Conservation (phyloP, 495 filamentous ascomycete species). For the Aspergillus bridgeri region DNA sequence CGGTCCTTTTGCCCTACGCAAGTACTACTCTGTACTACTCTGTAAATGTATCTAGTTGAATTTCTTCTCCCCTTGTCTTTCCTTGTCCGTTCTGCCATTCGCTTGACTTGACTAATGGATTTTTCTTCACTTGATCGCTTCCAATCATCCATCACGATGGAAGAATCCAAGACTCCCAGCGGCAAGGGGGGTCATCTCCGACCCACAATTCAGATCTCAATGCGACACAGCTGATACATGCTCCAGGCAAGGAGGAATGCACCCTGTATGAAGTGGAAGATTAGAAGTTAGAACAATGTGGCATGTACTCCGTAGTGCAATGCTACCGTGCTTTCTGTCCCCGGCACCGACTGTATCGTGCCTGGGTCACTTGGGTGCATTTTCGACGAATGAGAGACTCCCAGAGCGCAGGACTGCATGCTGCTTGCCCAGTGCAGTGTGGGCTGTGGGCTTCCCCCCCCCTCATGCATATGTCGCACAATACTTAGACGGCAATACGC, state of each 20-base stretch:
- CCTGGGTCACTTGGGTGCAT: neutral
- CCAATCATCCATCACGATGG: too few relatives aligned
- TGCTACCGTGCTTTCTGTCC: neutral
- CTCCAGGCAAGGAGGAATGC: neutral
- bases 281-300: neutral
- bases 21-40: too few relatives aligned
- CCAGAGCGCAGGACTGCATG: neutral
- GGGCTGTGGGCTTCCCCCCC: neutral
- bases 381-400: neutral
- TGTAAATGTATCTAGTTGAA: neutral
- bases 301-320: neutral
- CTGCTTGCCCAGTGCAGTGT: neutral
- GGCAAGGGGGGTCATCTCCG: neutral
- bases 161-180: neutral
- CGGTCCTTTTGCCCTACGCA: neutral
- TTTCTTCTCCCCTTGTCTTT: neutral
- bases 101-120: neutral
- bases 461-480: too few relatives aligned
- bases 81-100: neutral
- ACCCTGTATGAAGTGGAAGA: neutral
- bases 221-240: constrained; percentile 4
- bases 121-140: too few relatives aligned
- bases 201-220: neutral
- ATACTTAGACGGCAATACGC: neutral
- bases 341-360: neutral